Percentiles rank a stretch among this genome's conserved stretches.
Evolutionary conservation across 2,329 filamentous ascomycete species (phyloP).

Genomic region (Colletotrichum gigasporum): DNA sequence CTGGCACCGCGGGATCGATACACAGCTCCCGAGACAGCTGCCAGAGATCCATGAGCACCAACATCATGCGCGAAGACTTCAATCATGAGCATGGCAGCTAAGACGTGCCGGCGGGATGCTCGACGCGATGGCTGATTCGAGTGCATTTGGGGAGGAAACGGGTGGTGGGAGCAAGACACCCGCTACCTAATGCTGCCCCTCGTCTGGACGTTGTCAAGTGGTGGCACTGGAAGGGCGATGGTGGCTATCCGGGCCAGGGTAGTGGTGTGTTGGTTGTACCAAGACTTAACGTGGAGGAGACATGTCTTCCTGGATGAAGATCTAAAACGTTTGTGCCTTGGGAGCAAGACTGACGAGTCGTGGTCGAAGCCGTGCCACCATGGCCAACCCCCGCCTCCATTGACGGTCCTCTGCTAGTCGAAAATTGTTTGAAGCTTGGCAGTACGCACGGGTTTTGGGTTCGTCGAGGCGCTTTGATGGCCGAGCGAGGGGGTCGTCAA

Average conservation of each 20-base stretch:
- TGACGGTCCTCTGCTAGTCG: not conserved
- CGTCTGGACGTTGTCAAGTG: not conserved
- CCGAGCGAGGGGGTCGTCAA: slow-evolving; percentile 16
- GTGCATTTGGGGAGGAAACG: not conserved
- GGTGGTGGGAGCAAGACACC: not conserved
- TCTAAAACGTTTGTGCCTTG: slow-evolving; percentile 12
- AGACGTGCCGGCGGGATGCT: not conserved
- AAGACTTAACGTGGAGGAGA: slow-evolving; percentile 20
- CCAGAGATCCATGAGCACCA: no score
- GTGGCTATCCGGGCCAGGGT: not conserved
- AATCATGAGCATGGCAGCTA: not conserved
- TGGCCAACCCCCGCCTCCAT: not conserved
- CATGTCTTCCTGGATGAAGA: slow-evolving; percentile 15
- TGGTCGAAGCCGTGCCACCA: slow-evolving; percentile 3
- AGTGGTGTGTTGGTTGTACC: slow-evolving; percentile 7
- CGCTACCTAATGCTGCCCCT: not conserved
- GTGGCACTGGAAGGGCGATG: not conserved
- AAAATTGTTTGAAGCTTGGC: slow-evolving; percentile 24
- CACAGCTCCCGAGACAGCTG: slow-evolving; percentile 15
- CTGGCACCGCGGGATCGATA: not conserved
- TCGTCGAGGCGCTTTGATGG: slow-evolving; percentile 24
- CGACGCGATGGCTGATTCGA: not conserved
- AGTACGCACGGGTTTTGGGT: slow-evolving; percentile 21
- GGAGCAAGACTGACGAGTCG: slow-evolving; percentile 2
- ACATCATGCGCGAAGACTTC: not conserved